These are phyloP conservation scores for Symmetrospora coprosmae DNA, from an alignment of 768 basidiomycete genomes.

Conservation along the genomic window DNA sequence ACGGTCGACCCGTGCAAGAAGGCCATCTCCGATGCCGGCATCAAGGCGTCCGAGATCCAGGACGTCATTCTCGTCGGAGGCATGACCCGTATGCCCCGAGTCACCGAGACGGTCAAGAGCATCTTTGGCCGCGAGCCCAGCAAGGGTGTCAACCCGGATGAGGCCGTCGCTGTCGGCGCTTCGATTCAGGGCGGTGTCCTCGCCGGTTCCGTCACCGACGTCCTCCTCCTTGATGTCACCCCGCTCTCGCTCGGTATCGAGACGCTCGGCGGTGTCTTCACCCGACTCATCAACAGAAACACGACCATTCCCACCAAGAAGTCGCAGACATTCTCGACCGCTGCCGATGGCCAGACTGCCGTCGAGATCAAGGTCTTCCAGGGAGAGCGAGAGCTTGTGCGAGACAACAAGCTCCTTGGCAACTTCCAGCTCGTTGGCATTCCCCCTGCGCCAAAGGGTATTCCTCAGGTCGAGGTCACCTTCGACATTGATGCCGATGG, in stretches of 20 bases:
- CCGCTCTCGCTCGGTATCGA: constrained; percentile 75
- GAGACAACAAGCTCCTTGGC: constrained; percentile 95
- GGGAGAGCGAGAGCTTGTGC: constrained; percentile 95
- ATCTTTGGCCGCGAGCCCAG: constrained; percentile 92
- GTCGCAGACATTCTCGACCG: constrained; percentile 96
- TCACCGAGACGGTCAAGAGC: constrained; percentile 78
- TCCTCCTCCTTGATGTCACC: constrained; percentile 83
- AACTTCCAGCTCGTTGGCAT: constrained; percentile 99
- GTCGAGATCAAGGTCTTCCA: constrained; percentile 99
- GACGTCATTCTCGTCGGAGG: constrained; percentile 98
- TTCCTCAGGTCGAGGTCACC: constrained; percentile 74
- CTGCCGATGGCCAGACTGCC: constrained; percentile 96
- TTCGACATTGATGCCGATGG: constrained; percentile 89
- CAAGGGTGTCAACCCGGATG: constrained; percentile 99
- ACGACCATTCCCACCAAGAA: constrained; percentile 99
- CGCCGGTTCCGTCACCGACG: constrained; percentile 84
- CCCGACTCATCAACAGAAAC: constrained; percentile 87
- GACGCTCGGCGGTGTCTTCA: constrained; percentile 99
- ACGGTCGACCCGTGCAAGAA: constrained; percentile 95
- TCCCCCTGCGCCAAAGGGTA: constrained; percentile 68
- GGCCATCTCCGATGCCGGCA: constrained; percentile 80
- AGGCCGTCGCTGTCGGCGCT: constrained; percentile 96
- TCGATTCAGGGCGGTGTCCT: constrained; percentile 97
- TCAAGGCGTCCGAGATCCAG: constrained; percentile 82
- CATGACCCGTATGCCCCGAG: constrained; percentile 95